Conservation (phyloP, 768 basidiomycete genomes). For the Sporobolomyces roseus region DNA sequence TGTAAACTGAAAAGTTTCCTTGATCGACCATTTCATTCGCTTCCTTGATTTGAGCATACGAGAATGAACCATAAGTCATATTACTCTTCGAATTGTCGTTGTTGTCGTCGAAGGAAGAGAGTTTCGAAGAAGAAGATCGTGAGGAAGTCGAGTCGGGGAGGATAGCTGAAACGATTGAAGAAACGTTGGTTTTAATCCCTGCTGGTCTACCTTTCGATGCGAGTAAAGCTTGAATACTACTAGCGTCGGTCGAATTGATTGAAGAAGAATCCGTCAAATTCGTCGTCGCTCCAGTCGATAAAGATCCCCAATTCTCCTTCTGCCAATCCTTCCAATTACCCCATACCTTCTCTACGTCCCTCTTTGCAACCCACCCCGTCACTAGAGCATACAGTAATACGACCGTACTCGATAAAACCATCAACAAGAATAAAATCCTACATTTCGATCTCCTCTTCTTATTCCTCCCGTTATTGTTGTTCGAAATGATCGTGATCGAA, state of each 20-base stretch:
- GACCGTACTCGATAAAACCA: background rate
- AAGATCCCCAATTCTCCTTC: slow-evolving; percentile 3
- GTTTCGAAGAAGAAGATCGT: background rate
- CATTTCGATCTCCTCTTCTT: background rate
- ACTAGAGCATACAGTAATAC: slow-evolving; percentile 7
- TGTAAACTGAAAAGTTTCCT: slow-evolving; percentile 30
- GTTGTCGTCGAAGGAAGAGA: background rate
- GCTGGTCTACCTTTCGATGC: background rate
- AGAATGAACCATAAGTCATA: background rate
- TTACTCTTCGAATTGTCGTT: background rate
- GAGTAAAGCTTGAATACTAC: background rate
- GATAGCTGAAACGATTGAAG: background rate
- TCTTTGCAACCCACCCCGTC: slow-evolving; percentile 8
- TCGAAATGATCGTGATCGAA: no score
- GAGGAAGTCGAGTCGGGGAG: background rate
- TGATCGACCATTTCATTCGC: background rate
- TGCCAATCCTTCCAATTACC: slow-evolving; percentile 12
- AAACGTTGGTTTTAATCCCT: background rate
- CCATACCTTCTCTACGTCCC: slow-evolving; percentile 17
- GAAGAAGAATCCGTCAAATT: background rate
- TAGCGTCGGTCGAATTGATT: background rate
- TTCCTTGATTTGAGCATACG: background rate
- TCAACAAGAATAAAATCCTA: background rate
- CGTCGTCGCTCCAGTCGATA: background rate
- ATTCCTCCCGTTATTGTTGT: background rate